Evolutionary conservation across 192 early-diverging fungal species (phyloP).

Genomic region (Mortierella hygrophila): DNA sequence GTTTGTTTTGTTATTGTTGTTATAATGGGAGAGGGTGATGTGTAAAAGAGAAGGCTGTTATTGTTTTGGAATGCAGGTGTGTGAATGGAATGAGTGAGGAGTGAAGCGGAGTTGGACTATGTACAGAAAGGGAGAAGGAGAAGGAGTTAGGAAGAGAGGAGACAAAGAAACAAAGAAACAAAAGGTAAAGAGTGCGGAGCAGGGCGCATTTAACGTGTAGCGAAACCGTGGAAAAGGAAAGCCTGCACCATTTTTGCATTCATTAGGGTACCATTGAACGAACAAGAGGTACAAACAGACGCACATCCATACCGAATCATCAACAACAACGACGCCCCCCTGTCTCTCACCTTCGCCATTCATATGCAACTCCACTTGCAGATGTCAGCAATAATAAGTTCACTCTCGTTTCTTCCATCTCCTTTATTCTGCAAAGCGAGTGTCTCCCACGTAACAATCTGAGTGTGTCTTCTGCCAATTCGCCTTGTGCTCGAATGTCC

Average conservation of each 20-base stretch:
- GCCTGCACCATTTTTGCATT: background rate
- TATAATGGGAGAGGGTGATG: background rate
- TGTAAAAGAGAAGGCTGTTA: background rate
- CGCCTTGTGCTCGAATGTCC: too few relatives aligned
- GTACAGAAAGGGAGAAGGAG: background rate
- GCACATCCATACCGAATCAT: background rate
- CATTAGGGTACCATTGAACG: too few relatives aligned
- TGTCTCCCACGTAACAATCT: too few relatives aligned
- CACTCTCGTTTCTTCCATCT: background rate
- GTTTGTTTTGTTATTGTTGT: background rate
- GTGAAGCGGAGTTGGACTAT: background rate
- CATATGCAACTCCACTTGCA: too few relatives aligned
- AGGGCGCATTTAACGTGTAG: background rate
- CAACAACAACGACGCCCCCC: background rate
- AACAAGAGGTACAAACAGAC: too few relatives aligned
- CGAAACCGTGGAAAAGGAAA: conserved; percentile 1
- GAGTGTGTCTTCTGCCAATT: too few relatives aligned
- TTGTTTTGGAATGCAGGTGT: background rate
- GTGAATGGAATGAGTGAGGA: background rate
- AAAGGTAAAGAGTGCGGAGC: background rate
- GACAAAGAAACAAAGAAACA: background rate
- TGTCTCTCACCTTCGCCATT: background rate
- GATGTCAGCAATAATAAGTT: too few relatives aligned
- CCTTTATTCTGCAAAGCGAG: too few relatives aligned
- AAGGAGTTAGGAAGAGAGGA: background rate